Conservation (phyloP, 2,329 filamentous ascomycete species). For the Fusarium sp. region DNA sequence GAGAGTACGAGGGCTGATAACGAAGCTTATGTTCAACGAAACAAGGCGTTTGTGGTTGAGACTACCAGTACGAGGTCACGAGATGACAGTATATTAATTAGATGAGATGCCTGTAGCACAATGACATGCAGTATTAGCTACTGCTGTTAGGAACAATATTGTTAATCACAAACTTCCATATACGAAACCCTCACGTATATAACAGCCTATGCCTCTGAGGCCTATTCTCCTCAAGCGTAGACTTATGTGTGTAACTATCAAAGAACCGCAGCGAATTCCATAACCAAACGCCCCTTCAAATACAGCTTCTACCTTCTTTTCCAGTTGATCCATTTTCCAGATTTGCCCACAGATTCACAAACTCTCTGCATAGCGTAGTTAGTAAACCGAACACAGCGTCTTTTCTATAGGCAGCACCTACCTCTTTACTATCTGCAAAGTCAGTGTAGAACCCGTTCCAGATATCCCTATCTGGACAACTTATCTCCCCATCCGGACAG, state of each 20-base stretch:
- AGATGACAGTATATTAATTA: background rate
- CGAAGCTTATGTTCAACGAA: background rate
- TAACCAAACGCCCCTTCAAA: background rate
- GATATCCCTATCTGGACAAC: constrained; percentile 20
- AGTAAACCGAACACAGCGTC: background rate
- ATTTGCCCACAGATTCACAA: constrained; percentile 10
- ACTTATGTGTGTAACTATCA: background rate
- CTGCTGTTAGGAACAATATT: too few species aligned
- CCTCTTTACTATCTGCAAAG: constrained; percentile 25
- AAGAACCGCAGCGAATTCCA: background rate
- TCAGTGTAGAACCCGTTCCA: constrained; percentile 36
- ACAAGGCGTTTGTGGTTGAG: background rate
- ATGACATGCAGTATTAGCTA: too few species aligned
- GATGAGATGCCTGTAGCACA: background rate
- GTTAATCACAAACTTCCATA: background rate
- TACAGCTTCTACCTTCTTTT: background rate
- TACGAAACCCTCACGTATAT: background rate
- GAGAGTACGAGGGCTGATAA: constrained; percentile 11
- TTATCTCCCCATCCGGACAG: background rate
- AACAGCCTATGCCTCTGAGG: background rate
- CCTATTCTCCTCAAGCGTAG: background rate
- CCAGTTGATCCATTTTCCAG: constrained; percentile 22
- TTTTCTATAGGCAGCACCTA: background rate
- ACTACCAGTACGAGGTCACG: background rate
- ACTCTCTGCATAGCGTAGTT: constrained; percentile 8